Evolutionary conservation across 2,329 filamentous ascomycete genomes (phyloP).

Genomic region (Diaporthe ampelina): DNA sequence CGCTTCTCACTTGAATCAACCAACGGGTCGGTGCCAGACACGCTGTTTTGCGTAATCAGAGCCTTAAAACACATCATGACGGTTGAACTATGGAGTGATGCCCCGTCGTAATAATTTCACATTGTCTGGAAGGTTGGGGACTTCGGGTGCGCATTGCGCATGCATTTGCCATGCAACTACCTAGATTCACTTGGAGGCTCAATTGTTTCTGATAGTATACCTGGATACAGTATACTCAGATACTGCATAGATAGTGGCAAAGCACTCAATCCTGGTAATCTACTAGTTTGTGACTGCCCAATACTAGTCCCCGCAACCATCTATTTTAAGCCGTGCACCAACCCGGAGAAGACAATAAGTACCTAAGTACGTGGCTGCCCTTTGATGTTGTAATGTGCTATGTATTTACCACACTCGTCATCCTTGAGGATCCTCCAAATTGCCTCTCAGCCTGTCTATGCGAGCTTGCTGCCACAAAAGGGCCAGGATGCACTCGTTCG

Average conservation of each 20-base stretch:
- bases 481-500: too few species aligned
- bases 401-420: background rate
- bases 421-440: background rate
- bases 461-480: background rate
- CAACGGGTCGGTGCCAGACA: background rate
- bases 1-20: background rate
- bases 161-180: background rate
- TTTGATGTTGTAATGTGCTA: background rate
- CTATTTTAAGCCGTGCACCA: background rate
- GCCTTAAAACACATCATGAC: background rate
- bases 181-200: background rate
- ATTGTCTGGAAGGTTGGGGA: background rate
- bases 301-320: background rate
- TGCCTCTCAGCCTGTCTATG: background rate
- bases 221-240: background rate
- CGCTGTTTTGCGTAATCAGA: too few species aligned
- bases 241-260: background rate
- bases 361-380: background rate
- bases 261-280: background rate
- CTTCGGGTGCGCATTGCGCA: background rate
- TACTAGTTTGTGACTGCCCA: background rate
- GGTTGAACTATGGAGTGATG: background rate
- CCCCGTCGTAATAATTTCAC: background rate
- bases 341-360: background rate
- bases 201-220: background rate